Evolutionary conservation across 2,329 filamentous ascomycete species (phyloP).

Genomic region (Plenodomus biglobosus): DNA sequence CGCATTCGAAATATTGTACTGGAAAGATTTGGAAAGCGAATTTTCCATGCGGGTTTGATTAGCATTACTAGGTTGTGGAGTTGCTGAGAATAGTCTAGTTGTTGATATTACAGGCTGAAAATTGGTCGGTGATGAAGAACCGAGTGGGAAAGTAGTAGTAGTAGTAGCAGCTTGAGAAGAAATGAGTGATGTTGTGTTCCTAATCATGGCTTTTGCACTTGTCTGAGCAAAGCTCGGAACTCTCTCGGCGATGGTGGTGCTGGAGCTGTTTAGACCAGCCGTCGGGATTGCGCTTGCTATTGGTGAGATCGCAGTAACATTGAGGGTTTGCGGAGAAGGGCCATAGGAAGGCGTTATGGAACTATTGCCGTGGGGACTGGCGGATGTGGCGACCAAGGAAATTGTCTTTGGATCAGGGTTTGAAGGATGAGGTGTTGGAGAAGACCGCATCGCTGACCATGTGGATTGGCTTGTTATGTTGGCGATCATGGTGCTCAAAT

Average conservation of each 20-base stretch:
- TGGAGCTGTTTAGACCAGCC: background rate
- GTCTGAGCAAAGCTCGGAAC: background rate
- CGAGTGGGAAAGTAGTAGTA: no score
- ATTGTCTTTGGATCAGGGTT: background rate
- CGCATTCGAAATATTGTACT: background rate
- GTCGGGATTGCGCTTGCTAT: background rate
- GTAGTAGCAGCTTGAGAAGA: background rate
- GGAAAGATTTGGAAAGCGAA: background rate
- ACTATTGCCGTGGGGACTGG: background rate
- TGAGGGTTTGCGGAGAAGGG: background rate
- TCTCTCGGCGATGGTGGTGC: background rate
- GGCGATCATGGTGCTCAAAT: background rate
- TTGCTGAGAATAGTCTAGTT: background rate
- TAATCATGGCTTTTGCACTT: background rate
- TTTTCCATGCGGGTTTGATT: background rate
- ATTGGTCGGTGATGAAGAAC: no score
- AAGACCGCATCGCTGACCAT: background rate
- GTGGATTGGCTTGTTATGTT: background rate
- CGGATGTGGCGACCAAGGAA: background rate
- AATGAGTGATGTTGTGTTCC: background rate
- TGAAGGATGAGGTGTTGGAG: background rate
- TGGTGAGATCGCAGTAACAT: background rate
- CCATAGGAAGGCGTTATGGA: background rate
- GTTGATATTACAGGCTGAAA: background rate
- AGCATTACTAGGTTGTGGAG: background rate